A percentile compares a stretch with the other conserved stretches of the same genome.
These are phyloP conservation scores for Trichophyton schoenleinii DNA, from an alignment of 2,329 filamentous ascomycete species.

Conservation along the genomic window DNA sequence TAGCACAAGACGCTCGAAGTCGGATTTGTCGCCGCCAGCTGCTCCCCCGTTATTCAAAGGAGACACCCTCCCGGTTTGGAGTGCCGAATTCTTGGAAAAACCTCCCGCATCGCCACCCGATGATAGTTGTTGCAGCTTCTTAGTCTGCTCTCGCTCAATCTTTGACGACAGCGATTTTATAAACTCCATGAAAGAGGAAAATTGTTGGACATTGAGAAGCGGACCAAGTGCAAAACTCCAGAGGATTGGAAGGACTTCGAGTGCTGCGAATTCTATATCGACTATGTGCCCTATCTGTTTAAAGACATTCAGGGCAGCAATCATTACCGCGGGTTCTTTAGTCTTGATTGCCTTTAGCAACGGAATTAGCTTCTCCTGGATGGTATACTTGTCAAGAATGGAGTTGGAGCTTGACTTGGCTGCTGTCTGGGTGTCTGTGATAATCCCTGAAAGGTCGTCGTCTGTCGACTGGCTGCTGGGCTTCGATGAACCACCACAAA, in stretches of 20 bases:
- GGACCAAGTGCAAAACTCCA: constrained; percentile 90
- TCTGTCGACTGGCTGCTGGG: constrained; percentile 41
- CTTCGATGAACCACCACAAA: constrained; percentile 62
- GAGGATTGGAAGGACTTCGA: constrained; percentile 77
- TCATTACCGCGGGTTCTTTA: constrained; percentile 94
- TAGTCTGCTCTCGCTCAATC: constrained; percentile 78
- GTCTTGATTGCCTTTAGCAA: constrained; percentile 89
- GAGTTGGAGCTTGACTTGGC: constrained; percentile 47
- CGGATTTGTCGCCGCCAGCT: constrained; percentile 49
- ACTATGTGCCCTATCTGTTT: constrained; percentile 68
- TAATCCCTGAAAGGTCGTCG: constrained; percentile 66
- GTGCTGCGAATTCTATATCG: constrained; percentile 81
- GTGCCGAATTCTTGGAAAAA: constrained; percentile 26
- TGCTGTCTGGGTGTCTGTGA: constrained; percentile 35
- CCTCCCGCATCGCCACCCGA: constrained; percentile 43
- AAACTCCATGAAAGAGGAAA: constrained; percentile 77
- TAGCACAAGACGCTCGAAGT: constrained; percentile 84
- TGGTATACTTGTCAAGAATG: constrained; percentile 91
- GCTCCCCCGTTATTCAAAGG: constrained; percentile 26
- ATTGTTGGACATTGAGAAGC: constrained; percentile 73
- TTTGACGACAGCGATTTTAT: constrained; percentile 68
- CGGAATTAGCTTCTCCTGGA: constrained; percentile 93
- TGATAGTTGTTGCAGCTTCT: constrained; percentile 74
- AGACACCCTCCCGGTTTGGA: constrained; percentile 18
- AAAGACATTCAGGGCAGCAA: constrained; percentile 77